These are phyloP conservation scores for Ilyonectria destructans DNA, from an alignment of 2,329 filamentous ascomycete species.

Conservation along the genomic window DNA sequence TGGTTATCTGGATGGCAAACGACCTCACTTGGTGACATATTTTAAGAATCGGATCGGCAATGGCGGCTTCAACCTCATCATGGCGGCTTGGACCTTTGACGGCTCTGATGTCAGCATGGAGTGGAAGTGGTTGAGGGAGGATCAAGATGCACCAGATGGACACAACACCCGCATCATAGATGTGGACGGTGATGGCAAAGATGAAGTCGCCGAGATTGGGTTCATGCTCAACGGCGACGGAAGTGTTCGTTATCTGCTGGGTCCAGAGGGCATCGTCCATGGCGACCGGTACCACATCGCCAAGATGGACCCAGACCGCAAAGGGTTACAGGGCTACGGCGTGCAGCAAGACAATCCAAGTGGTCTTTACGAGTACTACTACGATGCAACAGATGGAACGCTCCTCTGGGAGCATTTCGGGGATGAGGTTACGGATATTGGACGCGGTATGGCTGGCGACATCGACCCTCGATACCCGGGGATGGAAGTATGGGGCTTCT, in stretches of 20 bases:
- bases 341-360: slow-evolving; percentile 42
- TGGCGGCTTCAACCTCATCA: slow-evolving; percentile 29
- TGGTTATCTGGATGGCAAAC: slow-evolving; percentile 39
- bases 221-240: slow-evolving; percentile 46
- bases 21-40: slow-evolving; percentile 37
- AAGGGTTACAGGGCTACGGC: slow-evolving; percentile 41
- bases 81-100: slow-evolving; percentile 40
- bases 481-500: slow-evolving; percentile 45
- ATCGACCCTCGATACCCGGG: slow-evolving; percentile 40
- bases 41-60: slow-evolving; percentile 40
- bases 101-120: slow-evolving; percentile 33
- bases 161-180: slow-evolving; percentile 47
- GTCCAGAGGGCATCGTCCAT: slow-evolving; percentile 37
- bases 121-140: slow-evolving; percentile 43
- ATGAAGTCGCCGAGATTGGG: slow-evolving; percentile 43
- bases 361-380: slow-evolving; percentile 44
- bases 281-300: slow-evolving; percentile 45
- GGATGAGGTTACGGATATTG: slow-evolving; percentile 24
- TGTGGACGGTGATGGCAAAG: slow-evolving; percentile 39
- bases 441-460: slow-evolving; percentile 42
- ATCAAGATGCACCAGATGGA: slow-evolving; percentile 36
- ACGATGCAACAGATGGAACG: slow-evolving; percentile 36
- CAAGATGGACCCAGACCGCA: slow-evolving; percentile 42
- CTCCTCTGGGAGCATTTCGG: slow-evolving; percentile 42
- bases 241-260: slow-evolving; percentile 37